Base-by-base conservation (phyloP, 2,329 filamentous ascomycete species). In the Alternaria consortialis region DNA sequence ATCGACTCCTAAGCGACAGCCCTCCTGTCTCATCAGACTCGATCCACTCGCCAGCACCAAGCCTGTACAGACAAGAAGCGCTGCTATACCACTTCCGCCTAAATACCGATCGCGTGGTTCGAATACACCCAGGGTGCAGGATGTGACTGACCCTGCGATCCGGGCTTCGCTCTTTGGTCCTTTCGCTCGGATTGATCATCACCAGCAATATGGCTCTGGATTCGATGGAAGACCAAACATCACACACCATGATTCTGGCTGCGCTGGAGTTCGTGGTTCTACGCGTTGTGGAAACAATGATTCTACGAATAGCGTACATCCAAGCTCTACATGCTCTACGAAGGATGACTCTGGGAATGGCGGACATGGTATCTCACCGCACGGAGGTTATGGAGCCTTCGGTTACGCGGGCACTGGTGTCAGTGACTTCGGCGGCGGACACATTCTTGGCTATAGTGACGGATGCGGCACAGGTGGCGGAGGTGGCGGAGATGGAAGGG, bases 71-170 rank as follows among this genome's bases (percentile, higher is more conserved):
- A 13, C 50, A 39, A 52, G 23, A 27, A 11, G n/a, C 32, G 25
- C 50, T 31, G 9, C 23, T 15, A 52, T 52, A 37, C 50, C 50
- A 40, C 36, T 39, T 13, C 50, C 50, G 11, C 50, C 50, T 6
- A 52, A 20, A 52, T 52, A 39, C 36, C 50, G 34, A 40, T 40
- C 50, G 36, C 50, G 50, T 27, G 36, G 23, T 20, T 52, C 25
- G 25, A 31, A 40, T 20, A 23, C n/a, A 29, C 36, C 50, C 36
- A 40, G n/a, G 23, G 34, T 52, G 15, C 50, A 52, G 36, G 50
- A 52, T 40, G 36, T 52, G 50, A 52, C 36, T 17, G 34, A 40
- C 25, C 50, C 50, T 52, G 50, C 50, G 36, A 40, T 27, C 9
- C 50, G 34, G 25, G 13, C 15, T 13, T 40, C 25, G 25, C 32